Evolutionary conservation across 805 yeast species (phyloP).

Genomic region (Wickerhamomyces ciferrii): DNA sequence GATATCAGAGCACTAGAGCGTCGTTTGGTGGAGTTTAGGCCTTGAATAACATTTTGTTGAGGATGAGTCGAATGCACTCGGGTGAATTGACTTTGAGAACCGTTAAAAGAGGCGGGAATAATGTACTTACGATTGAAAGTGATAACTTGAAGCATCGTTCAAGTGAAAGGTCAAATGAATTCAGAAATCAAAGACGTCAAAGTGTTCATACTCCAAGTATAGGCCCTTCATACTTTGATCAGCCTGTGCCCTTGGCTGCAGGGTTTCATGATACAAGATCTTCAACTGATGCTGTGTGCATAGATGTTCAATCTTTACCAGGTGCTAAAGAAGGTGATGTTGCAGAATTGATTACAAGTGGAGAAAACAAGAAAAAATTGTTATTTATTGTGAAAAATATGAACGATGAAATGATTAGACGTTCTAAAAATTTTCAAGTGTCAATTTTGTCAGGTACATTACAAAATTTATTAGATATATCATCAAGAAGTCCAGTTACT

Average conservation of each 20-base stretch:
- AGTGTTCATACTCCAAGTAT: background rate
- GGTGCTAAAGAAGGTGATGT: conserved; percentile 70
- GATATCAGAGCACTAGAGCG: no score
- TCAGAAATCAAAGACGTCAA: background rate
- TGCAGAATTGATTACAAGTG: conserved; percentile 58
- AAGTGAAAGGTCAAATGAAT: background rate
- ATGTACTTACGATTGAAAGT: conserved; percentile 19
- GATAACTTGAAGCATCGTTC: conserved; percentile 1
- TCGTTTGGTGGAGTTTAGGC: no score
- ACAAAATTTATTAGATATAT: conserved; percentile 55
- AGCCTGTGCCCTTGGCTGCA: conserved; percentile 13
- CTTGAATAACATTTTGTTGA: no score
- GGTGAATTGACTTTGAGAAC: conserved; percentile 23
- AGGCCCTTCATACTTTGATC: conserved; percentile 5
- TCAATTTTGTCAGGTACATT: conserved; percentile 59
- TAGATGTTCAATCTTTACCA: conserved; percentile 56
- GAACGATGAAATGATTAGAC: conserved; percentile 23
- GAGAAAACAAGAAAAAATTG: conserved; percentile 30
- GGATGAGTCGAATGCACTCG: conserved; percentile 16
- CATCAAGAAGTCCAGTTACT: conserved; percentile 61
- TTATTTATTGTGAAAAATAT: conserved; percentile 38
- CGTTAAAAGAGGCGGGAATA: conserved; percentile 17
- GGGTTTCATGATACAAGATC: conserved; percentile 62
- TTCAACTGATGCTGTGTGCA: conserved; percentile 51
- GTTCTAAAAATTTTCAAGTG: conserved; percentile 33